Percentiles rank a stretch among this genome's conserved stretches.
phyloP scores from a whole-genome alignment of 305 asterid genomes.

The Fraxinus platypoda region DNA sequence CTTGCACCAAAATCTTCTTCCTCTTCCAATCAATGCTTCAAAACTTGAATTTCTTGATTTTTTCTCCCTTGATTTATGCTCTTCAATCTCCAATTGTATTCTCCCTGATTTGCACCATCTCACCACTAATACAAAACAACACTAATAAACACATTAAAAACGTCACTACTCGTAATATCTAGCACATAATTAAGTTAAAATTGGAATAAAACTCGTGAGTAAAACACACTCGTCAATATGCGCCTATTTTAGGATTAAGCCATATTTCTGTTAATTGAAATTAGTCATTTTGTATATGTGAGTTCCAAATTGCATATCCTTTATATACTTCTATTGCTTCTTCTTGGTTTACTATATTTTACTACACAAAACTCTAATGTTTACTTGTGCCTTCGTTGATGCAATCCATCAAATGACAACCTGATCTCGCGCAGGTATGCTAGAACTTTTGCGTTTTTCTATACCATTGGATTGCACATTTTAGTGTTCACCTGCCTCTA shows the following conservation, averaged over 20 bases:
- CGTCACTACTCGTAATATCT: too few relatives aligned
- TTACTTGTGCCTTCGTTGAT: neutral
- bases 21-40: too few relatives aligned
- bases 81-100: too few relatives aligned
- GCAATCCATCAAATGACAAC: slow-evolving; percentile 11
- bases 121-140: too few relatives aligned
- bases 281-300: neutral
- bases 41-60: too few relatives aligned
- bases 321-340: neutral
- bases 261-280: neutral
- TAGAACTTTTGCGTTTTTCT: slow-evolving; percentile 91
- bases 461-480: slow-evolving; percentile 90
- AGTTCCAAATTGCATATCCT: neutral
- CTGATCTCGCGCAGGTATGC: slow-evolving; percentile 63
- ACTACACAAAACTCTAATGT: neutral
- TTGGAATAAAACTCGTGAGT: too few relatives aligned
- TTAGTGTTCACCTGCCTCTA: slow-evolving; percentile 95
- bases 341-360: neutral
- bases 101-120: too few relatives aligned
- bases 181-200: too few relatives aligned
- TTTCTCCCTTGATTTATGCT: too few relatives aligned
- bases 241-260: neutral
- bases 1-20: too few relatives aligned
- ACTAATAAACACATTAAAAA: too few relatives aligned
- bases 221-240: neutral